Evolutionary conservation across 2,329 filamentous ascomycete genomes (phyloP).

Genomic region (Fusarium multiceps): DNA sequence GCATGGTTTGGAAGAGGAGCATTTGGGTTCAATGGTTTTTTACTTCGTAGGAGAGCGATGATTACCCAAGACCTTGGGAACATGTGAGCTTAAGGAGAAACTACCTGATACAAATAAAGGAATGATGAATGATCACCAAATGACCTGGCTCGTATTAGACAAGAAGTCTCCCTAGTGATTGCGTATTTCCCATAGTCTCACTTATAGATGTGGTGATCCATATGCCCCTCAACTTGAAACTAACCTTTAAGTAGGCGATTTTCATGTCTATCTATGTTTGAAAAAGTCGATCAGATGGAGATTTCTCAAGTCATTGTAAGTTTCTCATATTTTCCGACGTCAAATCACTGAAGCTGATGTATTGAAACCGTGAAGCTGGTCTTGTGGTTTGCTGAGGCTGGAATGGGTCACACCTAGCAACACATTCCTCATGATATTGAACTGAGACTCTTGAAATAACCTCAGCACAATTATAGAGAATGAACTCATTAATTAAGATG

Average conservation of each 20-base stretch:
- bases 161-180: constrained; percentile 28
- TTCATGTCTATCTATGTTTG: background rate
- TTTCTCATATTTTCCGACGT: background rate
- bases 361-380: constrained; percentile 15
- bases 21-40: constrained; percentile 50
- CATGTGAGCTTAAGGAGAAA: constrained; percentile 49
- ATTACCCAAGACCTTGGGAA: constrained; percentile 48
- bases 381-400: constrained; percentile 41
- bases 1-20: constrained; percentile 50
- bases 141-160: constrained; percentile 31
- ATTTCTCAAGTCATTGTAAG: background rate
- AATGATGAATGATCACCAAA: constrained; percentile 46
- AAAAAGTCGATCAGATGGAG: constrained; percentile 7
- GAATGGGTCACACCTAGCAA: constrained; percentile 54
- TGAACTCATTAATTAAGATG: constrained; percentile 32
- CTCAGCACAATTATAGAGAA: constrained; percentile 30
- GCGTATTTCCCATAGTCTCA: constrained; percentile 3
- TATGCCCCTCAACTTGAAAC: background rate
- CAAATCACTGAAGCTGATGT: constrained; percentile 13
- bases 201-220: constrained; percentile 8
- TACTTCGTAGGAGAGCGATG: constrained; percentile 51
- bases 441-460: constrained; percentile 47
- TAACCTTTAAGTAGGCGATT: background rate
- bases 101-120: constrained; percentile 46
- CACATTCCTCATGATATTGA: constrained; percentile 54